Conservation (phyloP, 202 grass and related monocot species). For the Brachypodium distachyon region DNA sequence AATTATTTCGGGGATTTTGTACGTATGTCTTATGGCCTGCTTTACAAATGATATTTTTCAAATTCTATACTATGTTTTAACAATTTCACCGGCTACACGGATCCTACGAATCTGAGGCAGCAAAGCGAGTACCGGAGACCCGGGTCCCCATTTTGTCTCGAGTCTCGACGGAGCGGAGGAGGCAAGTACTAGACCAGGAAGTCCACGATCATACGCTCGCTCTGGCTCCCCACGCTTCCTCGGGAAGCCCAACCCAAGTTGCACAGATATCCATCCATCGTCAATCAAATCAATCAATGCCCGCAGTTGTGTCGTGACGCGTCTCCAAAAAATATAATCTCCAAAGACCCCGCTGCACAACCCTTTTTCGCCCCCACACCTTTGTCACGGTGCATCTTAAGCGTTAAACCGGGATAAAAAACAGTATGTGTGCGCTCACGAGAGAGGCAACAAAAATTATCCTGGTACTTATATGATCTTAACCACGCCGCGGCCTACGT, state of each 20-base stretch:
- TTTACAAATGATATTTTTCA: too few species aligned
- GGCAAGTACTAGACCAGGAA: background rate
- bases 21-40: too few species aligned
- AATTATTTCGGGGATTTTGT: too few species aligned
- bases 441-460: too few species aligned
- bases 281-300: conserved; percentile 33
- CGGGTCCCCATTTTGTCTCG: too few species aligned
- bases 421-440: too few species aligned
- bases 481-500: background rate
- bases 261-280: conserved; percentile 26
- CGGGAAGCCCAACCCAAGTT: conserved; percentile 34
- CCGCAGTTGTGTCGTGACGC: background rate
- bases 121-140: too few species aligned
- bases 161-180: background rate
- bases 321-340: conserved; percentile 19
- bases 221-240: background rate
- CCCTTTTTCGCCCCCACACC: background rate
- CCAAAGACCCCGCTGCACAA: background rate
- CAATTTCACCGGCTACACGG: too few species aligned
- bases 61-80: too few species aligned
- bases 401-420: too few species aligned
- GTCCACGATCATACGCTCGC: background rate
- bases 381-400: background rate
- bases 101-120: too few species aligned
- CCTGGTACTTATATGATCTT: too few species aligned